Evolutionary conservation across 2,329 filamentous ascomycete species (phyloP), one percentile per base, ranked within the genome.

Genomic region (Phyllosticta capitalensis): DNA sequence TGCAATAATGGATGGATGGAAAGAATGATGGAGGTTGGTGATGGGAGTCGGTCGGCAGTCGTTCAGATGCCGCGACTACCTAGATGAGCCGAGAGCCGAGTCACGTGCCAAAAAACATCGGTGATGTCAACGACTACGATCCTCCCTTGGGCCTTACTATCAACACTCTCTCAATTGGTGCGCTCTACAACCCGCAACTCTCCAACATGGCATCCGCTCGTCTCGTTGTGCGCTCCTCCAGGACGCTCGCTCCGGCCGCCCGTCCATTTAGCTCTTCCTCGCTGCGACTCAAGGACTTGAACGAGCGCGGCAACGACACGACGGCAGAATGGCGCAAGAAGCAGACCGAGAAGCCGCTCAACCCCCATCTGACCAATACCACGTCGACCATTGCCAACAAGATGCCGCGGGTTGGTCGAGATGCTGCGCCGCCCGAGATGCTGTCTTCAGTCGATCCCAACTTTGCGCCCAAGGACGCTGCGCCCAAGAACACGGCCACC

Each of bases 291-390:
- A 70, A 71, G 59, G 71, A 74, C 55, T 69, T 76, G 63, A 80
- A 80, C 67, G 76, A 79, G 60, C 75, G 78, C 61, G 72, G 71
- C 62, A 78, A 82, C 61, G 78, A 82, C 64, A 84, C 77, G 10
- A 76, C 78, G 21, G 74, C 78, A 57, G 76, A 77, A 54, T 79
- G 83, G 68, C 78, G 82, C 64, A 78, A 81, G 64, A 75, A 75
- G 62, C 82, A 86, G 71, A 79, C 72, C 28, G 76, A 80, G 62
- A 85, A 81, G 72, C 74, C 79, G 1, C 69, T 82, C 28, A 86
- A 86, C 64, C 83, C 82, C 20, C 80, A 83, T 66, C 74, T 87
- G 69, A 84, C 84, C 30, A 85, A 85, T 70, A 84, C 82, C 1
- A 85, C 76, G 56, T 85, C 82, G 9, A 85, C 83, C 10, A 82